A percentile compares a stretch with the other conserved stretches of the same genome.
phyloP scores from a whole-genome alignment of 768 basidiomycete genomes.

The Amanita thiersii region DNA sequence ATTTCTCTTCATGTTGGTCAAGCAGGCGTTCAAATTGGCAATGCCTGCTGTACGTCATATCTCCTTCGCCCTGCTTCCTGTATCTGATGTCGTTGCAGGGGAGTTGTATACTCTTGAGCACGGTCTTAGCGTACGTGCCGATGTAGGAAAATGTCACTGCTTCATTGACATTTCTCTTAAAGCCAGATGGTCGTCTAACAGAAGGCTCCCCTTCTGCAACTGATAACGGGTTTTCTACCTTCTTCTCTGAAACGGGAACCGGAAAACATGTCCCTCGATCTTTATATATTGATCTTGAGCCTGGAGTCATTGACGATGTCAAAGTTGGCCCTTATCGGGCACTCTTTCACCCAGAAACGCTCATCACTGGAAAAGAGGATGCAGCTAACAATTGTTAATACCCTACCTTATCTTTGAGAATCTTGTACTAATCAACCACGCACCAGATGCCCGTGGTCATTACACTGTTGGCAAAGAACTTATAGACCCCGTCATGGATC shows the following conservation, averaged over 20 bases:
- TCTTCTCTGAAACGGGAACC: slow-evolving; percentile 92
- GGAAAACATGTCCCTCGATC: slow-evolving; percentile 97
- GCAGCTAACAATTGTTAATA: slow-evolving; percentile 93
- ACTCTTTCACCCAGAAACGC: slow-evolving; percentile 95
- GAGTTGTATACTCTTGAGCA: slow-evolving; percentile 98
- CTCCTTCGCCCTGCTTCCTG: slow-evolving; percentile 9
- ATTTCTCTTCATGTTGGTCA: slow-evolving; percentile 97
- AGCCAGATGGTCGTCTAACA: slow-evolving; percentile 89
- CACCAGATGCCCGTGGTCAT: slow-evolving; percentile 89
- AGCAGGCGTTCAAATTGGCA: slow-evolving; percentile 91
- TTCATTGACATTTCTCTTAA: slow-evolving; percentile 14
- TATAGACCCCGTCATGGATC: slow-evolving; percentile 95
- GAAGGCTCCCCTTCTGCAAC: slow-evolving; percentile 59
- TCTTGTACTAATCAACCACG: slow-evolving; percentile 11
- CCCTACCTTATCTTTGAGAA: slow-evolving; percentile 5
- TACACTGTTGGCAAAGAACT: slow-evolving; percentile 98
- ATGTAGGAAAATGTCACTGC: slow-evolving; percentile 2
- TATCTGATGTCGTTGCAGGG: slow-evolving; percentile 44
- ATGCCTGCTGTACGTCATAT: slow-evolving; percentile 84
- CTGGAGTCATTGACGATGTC: slow-evolving; percentile 93
- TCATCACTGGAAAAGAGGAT: slow-evolving; percentile 97
- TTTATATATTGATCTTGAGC: slow-evolving; percentile 93
- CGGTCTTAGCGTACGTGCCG: slow-evolving; percentile 74
- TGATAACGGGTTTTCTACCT: slow-evolving; percentile 92
- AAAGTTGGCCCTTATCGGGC: slow-evolving; percentile 86